Evolutionary conservation across 176 grass and related monocot species (phyloP), one percentile per base, ranked within the genome.

Genomic region (Ampelocalamus luodianensis): DNA sequence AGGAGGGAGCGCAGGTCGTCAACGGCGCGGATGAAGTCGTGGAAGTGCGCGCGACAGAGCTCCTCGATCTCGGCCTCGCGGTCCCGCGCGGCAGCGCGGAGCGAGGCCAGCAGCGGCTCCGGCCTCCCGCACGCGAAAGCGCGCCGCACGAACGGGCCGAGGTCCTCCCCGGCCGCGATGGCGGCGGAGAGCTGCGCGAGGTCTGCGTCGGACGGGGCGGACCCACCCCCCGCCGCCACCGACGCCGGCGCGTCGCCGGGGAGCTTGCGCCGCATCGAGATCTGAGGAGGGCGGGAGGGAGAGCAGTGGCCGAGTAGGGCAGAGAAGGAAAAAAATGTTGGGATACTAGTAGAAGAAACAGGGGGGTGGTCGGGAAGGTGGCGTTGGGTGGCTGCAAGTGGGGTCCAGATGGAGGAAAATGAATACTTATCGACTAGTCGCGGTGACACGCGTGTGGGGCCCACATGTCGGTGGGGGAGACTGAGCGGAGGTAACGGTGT

Each of bases 1-100:
- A 99, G 96, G n/a, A 99, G 93, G 50, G 96, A 99, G 64, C 96
- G 93, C 71, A 99, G 93, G 86, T 99, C 93, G 75, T 99, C 91
- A 49, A 99, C 93, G 39, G 93, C 93, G 74, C 91, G 81, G 80
- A 99, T 99, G 78, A 99, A 99, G 78, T 99, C 96, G 36, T 95
- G 94, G 86, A 92, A 99, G 90, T 98, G 93, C 8, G 91, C 93
- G 67, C 90, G 92, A 89, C 96, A 98, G 53, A 98, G 88, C 73
- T 95, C 96, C 78, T 94, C 90, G 67, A 94, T 94, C 81, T 94
- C 90, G 12, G 85, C 83, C 82, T 94, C 93, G 68, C 88, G 87
- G 77, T 87, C 88, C 64, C 87, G 77, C 44, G 87, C 79, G 23
- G 84, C 82, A 51, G 69, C 76, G 10, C 85, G 89, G 67, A 92